Base-by-base conservation (phyloP, 495 filamentous ascomycete species). In the Wilcoxina mikolae region DNA sequence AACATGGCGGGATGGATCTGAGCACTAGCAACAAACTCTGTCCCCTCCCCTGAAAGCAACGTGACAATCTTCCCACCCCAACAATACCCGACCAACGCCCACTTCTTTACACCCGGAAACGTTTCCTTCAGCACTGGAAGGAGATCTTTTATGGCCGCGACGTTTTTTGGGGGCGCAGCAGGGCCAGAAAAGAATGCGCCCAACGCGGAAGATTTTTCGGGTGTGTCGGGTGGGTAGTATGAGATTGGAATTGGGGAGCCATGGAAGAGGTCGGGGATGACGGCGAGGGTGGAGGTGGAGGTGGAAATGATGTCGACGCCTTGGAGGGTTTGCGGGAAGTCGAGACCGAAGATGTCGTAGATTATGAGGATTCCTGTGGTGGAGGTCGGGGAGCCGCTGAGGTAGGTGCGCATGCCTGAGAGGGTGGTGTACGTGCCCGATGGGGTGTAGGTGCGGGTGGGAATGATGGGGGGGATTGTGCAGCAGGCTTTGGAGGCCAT, bases 31-130 rank as follows among this genome's bases (percentile, higher is more conserved):
- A 77, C 78, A 72, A 94, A 94, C 33, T 70, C 71, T 25, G 71
- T 77, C 60, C 76, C 79, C 26, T 75, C 70, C 20, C 74, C 65
- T 2, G 74, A 70, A 27, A 79, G 70, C n/a, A 85, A 73, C n/a
- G 76, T 74, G 15, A 76, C 71, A 48, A 84, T 78, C 67, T 94
- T 94, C 52, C 84, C 88, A 54, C 90, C 90, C 90, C 89, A 98
- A 76, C 90, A 98, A 77, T 76, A 87, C 69, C 90, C 90, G n/a
- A 95, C 66, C 54, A 87, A 73, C n/a, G 74, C 87, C 87, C 86
- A 95, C 27, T 76, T 81, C 61, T 81, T 72, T 60, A 93, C 80
- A 26, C 69, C 68, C 12, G 75, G 72, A 71, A 75, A 69, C 70
- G 71, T 75, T 59, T 62, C 72, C 59, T 66, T 62, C 31, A 85